Percentiles rank a stretch among this genome's conserved stretches.
phyloP scores from a whole-genome alignment of 441 rosid species.

The Eutrema salsugineum region DNA sequence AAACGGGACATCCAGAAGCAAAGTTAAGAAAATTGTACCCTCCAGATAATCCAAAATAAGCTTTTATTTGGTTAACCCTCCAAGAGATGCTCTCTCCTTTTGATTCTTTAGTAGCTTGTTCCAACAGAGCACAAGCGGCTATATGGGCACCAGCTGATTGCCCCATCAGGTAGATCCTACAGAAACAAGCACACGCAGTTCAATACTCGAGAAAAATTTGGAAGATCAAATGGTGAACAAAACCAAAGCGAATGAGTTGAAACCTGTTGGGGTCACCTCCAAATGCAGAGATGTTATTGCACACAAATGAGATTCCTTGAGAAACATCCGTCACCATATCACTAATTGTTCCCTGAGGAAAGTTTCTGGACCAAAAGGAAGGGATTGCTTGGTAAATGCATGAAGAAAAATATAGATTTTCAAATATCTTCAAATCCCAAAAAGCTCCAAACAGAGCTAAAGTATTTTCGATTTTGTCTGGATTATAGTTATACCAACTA shows the following conservation, averaged over 20 bases:
- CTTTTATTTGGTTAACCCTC: slow-evolving; percentile 78
- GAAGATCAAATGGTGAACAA: background rate
- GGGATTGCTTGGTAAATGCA: background rate
- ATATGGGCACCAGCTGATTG: slow-evolving; percentile 99
- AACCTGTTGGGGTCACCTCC: slow-evolving; percentile 95
- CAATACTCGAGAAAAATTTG: background rate
- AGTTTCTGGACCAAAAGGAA: slow-evolving; percentile 57
- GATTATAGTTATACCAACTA: background rate
- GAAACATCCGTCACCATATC: slow-evolving; percentile 89
- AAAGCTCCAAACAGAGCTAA: background rate
- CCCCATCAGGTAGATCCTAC: slow-evolving; percentile 92
- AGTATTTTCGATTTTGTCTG: background rate
- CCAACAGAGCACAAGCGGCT: slow-evolving; percentile 77
- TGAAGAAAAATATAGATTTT: background rate
- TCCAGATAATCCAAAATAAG: slow-evolving; percentile 94
- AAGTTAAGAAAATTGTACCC: slow-evolving; percentile 44
- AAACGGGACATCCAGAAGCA: background rate
- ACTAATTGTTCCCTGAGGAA: slow-evolving; percentile 95
- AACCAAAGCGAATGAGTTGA: slow-evolving; percentile 18
- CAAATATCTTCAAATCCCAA: background rate
- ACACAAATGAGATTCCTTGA: slow-evolving; percentile 82
- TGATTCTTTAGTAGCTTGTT: slow-evolving; percentile 85
- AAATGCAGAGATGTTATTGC: slow-evolving; percentile 66
- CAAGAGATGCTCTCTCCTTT: slow-evolving; percentile 58
- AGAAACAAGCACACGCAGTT: slow-evolving; percentile 19